Evolutionary conservation across 2,329 filamentous ascomycete genomes (phyloP), one percentile per base, ranked within the genome.

Genomic region (Tolypocladium ophioglossoides): DNA sequence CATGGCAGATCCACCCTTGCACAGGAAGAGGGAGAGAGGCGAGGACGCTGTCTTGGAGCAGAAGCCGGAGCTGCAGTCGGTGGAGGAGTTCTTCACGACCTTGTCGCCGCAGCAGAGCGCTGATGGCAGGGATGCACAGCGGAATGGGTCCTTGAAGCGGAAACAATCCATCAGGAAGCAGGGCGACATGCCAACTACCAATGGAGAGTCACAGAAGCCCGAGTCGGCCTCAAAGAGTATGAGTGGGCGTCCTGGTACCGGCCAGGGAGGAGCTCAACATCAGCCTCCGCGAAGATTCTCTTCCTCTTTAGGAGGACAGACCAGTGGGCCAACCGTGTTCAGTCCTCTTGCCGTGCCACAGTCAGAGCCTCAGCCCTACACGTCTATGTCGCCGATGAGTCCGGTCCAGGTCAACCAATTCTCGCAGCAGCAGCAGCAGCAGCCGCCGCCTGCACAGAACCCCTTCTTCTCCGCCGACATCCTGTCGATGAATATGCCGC

Each of bases 71-170:
- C 75, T 96, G n/a, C 89, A 94, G 64, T 95, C 89, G 4, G 91
- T 96, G 0, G 91, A 96, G 64, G 91, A 97, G 61, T 96, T 95
- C 72, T 92, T 97, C 66, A 87, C 88, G 7, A 89, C 84, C 50
- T 74, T 95, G 39, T 87, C 85, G 1, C 85, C 87, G 30, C 79
- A 82, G 59, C 71, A 82, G 67, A 74, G 73, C 65, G 69, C 72
- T 51, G 74, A 83, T 16, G 63, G 61, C 22, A 63, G 58, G n/a
- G 64, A 65, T 34, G 55, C 49, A 38, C 34, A 59, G 35, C 62
- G 65, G 38, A 58, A 55, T 6, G 54, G 57, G 16, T 54, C 59
- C 2, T 44, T 57, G 14, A 74, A 74, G 60, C 67, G 71, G 46
- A 74, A 74, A 59, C 59, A 63, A 3, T 54, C 61, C 57, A 69